Percentiles rank a stretch among this genome's conserved stretches.
Evolutionary conservation across 148 eudicot genomes (phyloP).

Genomic region (Camellia lanceoleosa): DNA sequence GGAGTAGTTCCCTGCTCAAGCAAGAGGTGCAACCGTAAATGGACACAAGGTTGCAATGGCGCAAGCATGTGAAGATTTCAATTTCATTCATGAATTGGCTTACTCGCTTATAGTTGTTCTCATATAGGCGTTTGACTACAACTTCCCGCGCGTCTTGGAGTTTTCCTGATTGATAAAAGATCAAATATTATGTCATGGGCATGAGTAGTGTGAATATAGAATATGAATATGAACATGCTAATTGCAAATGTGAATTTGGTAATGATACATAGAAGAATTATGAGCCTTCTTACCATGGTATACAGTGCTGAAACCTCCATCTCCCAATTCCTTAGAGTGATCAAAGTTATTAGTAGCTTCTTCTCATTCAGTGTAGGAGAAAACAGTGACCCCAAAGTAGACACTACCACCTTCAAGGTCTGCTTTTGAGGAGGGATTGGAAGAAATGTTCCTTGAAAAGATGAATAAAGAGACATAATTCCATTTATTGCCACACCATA

Average conservation of each 20-base stretch:
- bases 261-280: background rate
- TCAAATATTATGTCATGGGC: background rate
- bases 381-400: conserved; percentile 38
- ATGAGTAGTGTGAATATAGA: background rate
- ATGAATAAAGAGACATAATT: background rate
- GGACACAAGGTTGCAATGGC: conserved; percentile 40
- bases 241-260: background rate
- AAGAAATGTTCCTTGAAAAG: conserved; percentile 15
- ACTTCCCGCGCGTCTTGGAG: conserved; percentile 56
- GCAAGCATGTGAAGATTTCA: conserved; percentile 40
- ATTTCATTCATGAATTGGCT: conserved; percentile 57
- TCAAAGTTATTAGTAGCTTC: conserved; percentile 47
- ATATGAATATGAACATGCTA: background rate
- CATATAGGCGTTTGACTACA: conserved; percentile 54
- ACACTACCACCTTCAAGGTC: conserved; percentile 30
- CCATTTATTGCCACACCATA: conserved; percentile 24
- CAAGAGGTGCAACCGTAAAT: too few relatives aligned
- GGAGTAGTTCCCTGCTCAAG: too few relatives aligned
- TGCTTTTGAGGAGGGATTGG: conserved; percentile 12
- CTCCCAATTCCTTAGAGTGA: conserved; percentile 44
- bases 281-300: conserved; percentile 43
- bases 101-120: conserved; percentile 39
- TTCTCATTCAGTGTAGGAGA: conserved; percentile 47
- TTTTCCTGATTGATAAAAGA: conserved; percentile 29
- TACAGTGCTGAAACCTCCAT: conserved; percentile 60